Base-by-base conservation (phyloP, 2,329 filamentous ascomycete species). In the Epichloe sp. region DNA sequence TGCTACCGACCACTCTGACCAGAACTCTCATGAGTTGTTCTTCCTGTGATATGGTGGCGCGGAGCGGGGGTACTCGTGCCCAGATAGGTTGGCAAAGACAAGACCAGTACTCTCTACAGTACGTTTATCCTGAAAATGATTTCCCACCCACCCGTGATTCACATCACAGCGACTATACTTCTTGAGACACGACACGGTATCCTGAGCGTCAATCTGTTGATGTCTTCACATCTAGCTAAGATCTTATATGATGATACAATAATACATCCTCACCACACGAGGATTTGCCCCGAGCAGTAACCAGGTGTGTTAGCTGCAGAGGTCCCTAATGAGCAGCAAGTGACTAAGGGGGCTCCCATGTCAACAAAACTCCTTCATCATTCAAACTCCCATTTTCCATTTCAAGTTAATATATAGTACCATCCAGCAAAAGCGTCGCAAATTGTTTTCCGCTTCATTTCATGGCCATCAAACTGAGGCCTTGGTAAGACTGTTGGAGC, bases 241-340 rank as follows among this genome's bases (percentile, higher is more conserved):
- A 31, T 26, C 19, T 35, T 23, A 3, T 17, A 43, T 51, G 37
- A 48, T 55, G 50, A 55, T 65, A 65, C 60, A 65, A 55, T 62
- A 58, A 54, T 63, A 63, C 61, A 65, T 61, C 46, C 56, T 50
- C 45, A 44, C 52, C 53, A 55, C 48, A 51, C 51, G 50, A 51
- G 35, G 15, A 57, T 58, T 53, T 44, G 31, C 17, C 35, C 21
- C 12, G 46, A 45, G 42, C 23, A 48, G 41, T 35, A 31, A 15
- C 6, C 17, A 8, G 15, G 8, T 41, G 19, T 50, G 43, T 26
- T 37, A 14, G 56, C 49, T 50, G 53, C 47, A 54, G 52, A 60
- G 56, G 60, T 62, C 56, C 52, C 56, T 55, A 58, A 57, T 57
- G 57, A 58, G 53, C 60, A 23, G 6, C 23, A 34, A 40, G 19